A percentile compares a stretch with the other conserved stretches of the same genome.
phyloP scores from a whole-genome alignment of 257 asterid genomes.

The Solanum piurae region DNA sequence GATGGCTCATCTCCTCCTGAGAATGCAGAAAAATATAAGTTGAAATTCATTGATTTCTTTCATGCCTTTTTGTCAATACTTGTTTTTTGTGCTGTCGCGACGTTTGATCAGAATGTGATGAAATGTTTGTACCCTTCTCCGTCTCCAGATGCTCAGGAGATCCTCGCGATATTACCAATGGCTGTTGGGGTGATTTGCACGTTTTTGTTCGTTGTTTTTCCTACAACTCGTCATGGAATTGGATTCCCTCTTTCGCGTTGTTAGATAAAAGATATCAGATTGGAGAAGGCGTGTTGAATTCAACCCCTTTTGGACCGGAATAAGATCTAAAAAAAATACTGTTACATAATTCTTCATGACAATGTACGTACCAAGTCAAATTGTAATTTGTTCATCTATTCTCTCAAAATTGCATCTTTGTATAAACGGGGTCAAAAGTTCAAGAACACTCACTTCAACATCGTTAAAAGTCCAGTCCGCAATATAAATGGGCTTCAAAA shows the following conservation, averaged over 20 bases:
- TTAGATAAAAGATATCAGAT: slow-evolving; percentile 1
- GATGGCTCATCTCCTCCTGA: slow-evolving; percentile 39
- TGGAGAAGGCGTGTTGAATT: background rate
- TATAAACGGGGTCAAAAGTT: background rate
- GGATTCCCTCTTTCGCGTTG: slow-evolving; percentile 73
- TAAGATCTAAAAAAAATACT: background rate
- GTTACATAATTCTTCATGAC: background rate
- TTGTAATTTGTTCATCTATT: background rate
- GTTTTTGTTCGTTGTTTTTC: slow-evolving; percentile 45
- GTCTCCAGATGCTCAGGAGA: slow-evolving; percentile 39
- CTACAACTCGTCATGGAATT: slow-evolving; percentile 67
- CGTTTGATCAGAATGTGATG: slow-evolving; percentile 61
- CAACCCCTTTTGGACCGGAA: background rate
- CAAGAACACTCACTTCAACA: background rate
- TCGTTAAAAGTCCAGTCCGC: too few species aligned
- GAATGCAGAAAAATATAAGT: slow-evolving; percentile 31
- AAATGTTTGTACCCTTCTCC: slow-evolving; percentile 59
- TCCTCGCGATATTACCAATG: slow-evolving; percentile 50
- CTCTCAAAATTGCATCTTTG: background rate
- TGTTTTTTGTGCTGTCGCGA: slow-evolving; percentile 59
- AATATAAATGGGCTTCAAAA: background rate
- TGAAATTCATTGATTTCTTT: slow-evolving; percentile 44
- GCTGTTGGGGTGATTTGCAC: slow-evolving; percentile 57
- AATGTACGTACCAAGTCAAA: background rate
- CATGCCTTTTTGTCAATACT: slow-evolving; percentile 51